These are phyloP conservation scores for Sistotremastrum niveocremeum DNA, from an alignment of 768 basidiomycete genomes.

Conservation along the genomic window DNA sequence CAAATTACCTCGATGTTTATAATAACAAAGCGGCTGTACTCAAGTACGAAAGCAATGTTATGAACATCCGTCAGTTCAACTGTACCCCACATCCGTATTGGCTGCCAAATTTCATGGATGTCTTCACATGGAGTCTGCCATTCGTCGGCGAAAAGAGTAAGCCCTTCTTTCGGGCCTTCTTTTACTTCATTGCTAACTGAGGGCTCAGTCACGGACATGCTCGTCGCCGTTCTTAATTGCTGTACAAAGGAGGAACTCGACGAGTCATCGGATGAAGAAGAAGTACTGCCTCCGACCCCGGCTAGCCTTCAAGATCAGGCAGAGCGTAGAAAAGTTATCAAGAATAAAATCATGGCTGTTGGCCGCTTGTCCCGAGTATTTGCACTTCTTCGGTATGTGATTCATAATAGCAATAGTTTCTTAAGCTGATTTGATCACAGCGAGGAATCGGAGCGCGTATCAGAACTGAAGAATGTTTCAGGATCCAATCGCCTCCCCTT, in stretches of 20 bases:
- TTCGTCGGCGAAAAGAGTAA: slow-evolving; percentile 97
- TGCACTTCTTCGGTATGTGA: slow-evolving; percentile 75
- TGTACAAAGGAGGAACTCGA: slow-evolving; percentile 96
- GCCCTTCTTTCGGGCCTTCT: slow-evolving; percentile 13
- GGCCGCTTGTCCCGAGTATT: slow-evolving; percentile 95
- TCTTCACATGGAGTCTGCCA: slow-evolving; percentile 96
- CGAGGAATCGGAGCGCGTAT: slow-evolving; percentile 96
- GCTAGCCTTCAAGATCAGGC: slow-evolving; percentile 26
- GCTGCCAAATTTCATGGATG: slow-evolving; percentile 99
- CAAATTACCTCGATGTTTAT: slow-evolving; percentile 96
- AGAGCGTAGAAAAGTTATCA: slow-evolving; percentile 84
- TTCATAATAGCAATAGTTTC: neutral
- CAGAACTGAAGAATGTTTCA: slow-evolving; percentile 86
- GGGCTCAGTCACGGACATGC: slow-evolving; percentile 85
- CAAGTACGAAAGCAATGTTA: slow-evolving; percentile 97
- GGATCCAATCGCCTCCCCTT: slow-evolving; percentile 69
- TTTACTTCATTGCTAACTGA: neutral
- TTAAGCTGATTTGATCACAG: slow-evolving; percentile 25
- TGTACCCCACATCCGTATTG: slow-evolving; percentile 80
- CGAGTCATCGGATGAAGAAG: slow-evolving; percentile 36
- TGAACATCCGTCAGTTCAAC: slow-evolving; percentile 98
- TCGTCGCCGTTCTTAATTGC: slow-evolving; percentile 90
- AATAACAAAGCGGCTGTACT: slow-evolving; percentile 98
- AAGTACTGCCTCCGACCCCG: slow-evolving; percentile 21
- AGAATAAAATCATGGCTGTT: slow-evolving; percentile 97